Evolutionary conservation across 2,329 filamentous ascomycete genomes (phyloP), one percentile per base, ranked within the genome.

Genomic region (Botrytis tulipae): DNA sequence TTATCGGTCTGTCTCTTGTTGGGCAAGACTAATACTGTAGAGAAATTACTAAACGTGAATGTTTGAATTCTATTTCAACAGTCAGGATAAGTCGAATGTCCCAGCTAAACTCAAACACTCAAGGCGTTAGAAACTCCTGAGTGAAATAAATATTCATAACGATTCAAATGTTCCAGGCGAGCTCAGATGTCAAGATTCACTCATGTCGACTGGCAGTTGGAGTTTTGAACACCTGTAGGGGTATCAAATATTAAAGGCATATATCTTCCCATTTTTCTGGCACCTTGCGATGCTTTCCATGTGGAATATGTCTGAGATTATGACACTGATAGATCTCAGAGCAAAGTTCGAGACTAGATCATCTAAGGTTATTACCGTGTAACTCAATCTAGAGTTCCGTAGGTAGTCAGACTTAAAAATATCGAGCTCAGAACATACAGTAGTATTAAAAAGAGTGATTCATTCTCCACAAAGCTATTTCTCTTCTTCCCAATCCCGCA

Each of bases 111-210:
- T 12, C 0, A 51, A 25, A n/a, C 0, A 51, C 5, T n/a, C 22
- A 12, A n/a, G 22, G 46, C 46, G 22, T 25, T 51, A 1, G 4
- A 14, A 25, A 25, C 10, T 5, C 12, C 10, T 4, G 10, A 6
- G 12, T 10, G 4, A 51, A 6, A 12, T n/a, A 4, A 14, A 2
- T 1, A 5, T 51, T 25, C 4, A 12, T 5, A 4, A n/a, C 10
- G 22, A 10, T 6, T n/a, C 1, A 12, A n/a, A 51, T 25, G 4
- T 25, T 51, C 22, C 10, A 51, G 46, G 22, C 4, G 22, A 1
- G 5, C 2, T n/a, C 46, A 51, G 22, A 25, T 14, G 22, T 25
- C 22, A 3, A 51, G 10, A 25, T 51, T 51, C 25, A 4, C 10
- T n/a, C 10, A 51, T 51, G 9, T n/a, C 46, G 22, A n/a, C 12